Evolutionary conservation across 225 moss, liverwort and hornwort genomes (phyloP), one percentile per base, ranked within the genome.

Genomic region (Takakia lepidozioides): DNA sequence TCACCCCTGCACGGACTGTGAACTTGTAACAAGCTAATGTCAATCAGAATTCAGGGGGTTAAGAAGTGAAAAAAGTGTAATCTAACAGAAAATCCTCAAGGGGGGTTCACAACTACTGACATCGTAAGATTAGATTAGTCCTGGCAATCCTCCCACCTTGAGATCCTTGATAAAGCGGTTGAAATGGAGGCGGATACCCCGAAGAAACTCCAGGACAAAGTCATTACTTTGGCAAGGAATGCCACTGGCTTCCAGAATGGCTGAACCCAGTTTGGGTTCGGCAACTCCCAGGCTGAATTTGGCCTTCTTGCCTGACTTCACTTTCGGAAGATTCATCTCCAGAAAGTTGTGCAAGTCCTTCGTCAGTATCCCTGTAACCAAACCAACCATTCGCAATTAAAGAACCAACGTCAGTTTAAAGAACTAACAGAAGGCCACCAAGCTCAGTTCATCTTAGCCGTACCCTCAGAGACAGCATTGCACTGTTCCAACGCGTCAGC

Each of bases 131-230:
- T n/a, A n/a, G n/a, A n/a, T n/a, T n/a, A n/a, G n/a, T n/a, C n/a
- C n/a, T n/a, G n/a, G n/a, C n/a, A n/a, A n/a, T n/a, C n/a, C 17
- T 18, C 28, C 29, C 19, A 87, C 87, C 56, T 95, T 95, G 0
- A 95, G 72, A 37, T 90, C 90, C 58, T 87, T 90, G 42, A 95
- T 74, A 36, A 73, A 95, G 19, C 85, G 84, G 50, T 56, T 80
- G 30, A 95, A 95, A 62, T 95, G 95, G 10, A 95, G 74, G 27
- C 95, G 82, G 49, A 87, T 68, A 54, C 93, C 93, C 44, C 93
- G 76, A 2, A 95, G 62, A 25, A 95, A 82, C 64, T 95, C 93
- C 62, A 84, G 67, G 1, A 95, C 80, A 22, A 72, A 87, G 28
- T 87, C 81, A 46, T 95, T 95, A 41, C 89, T 81, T 43, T 86